Percentiles rank a stretch among this genome's conserved stretches.
phyloP scores from a whole-genome alignment of 768 basidiomycete species.

The Austroboletus festivus region DNA sequence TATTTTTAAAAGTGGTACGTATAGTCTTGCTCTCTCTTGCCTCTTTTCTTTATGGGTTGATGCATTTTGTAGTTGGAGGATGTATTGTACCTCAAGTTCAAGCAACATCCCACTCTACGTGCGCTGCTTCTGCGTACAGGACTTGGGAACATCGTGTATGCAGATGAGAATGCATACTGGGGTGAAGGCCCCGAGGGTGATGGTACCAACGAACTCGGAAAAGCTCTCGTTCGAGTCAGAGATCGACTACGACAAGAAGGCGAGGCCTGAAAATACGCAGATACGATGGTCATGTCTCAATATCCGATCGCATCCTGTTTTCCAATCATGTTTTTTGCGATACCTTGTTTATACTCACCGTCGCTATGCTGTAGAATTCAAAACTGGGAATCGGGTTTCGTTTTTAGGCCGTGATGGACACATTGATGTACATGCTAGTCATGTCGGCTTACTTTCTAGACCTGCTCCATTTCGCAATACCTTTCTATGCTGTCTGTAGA shows the following conservation, averaged over 20 bases:
- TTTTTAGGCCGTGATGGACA: too few relatives aligned
- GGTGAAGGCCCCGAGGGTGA: slow-evolving; percentile 50
- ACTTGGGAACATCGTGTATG: slow-evolving; percentile 47
- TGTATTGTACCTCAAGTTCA: slow-evolving; percentile 65
- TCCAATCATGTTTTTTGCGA: not conserved
- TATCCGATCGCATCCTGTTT: not conserved
- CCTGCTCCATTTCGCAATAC: not conserved
- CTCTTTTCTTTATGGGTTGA: not conserved
- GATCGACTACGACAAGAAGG: slow-evolving; percentile 39
- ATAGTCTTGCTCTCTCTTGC: not conserved
- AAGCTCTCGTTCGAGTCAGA: slow-evolving; percentile 53
- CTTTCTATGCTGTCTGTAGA: not conserved
- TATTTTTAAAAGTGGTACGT: slow-evolving; percentile 51
- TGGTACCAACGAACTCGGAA: slow-evolving; percentile 65
- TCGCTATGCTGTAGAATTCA: too few relatives aligned
- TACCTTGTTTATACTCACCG: too few relatives aligned
- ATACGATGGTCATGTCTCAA: too few relatives aligned
- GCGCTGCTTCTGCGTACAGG: slow-evolving; percentile 53
- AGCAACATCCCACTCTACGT: slow-evolving; percentile 62
- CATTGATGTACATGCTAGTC: not conserved
- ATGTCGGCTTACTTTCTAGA: not conserved
- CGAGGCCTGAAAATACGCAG: slow-evolving; percentile 12
- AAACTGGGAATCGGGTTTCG: too few relatives aligned
- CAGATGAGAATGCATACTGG: slow-evolving; percentile 64
- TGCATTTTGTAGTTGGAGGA: slow-evolving; percentile 55